phyloP scores from a whole-genome alignment of 2,329 filamentous ascomycete species.

The Sphaerulina vaccinii region DNA sequence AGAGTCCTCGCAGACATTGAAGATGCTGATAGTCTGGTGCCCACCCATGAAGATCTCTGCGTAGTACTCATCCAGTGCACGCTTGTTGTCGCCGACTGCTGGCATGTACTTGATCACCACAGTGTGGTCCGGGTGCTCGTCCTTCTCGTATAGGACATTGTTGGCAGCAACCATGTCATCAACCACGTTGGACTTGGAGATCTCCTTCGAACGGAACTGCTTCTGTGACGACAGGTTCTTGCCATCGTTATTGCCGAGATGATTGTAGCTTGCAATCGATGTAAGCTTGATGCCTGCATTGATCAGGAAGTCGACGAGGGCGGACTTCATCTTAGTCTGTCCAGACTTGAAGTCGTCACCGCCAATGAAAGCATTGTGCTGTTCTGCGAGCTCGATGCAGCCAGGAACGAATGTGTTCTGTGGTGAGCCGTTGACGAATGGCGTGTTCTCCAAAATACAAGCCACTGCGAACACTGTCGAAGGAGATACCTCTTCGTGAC shows the following conservation, averaged over 20 bases:
- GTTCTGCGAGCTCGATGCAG: constrained; percentile 82
- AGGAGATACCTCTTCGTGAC: constrained; percentile 88
- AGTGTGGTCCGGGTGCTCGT: constrained; percentile 95
- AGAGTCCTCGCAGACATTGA: constrained; percentile 99
- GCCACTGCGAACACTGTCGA: constrained; percentile 96
- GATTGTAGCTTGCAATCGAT: constrained; percentile 98
- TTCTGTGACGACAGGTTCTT: constrained; percentile 97
- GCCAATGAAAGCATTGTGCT: constrained; percentile 85
- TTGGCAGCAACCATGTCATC: constrained; percentile 99
- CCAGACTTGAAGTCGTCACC: constrained; percentile 99
- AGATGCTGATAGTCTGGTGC: constrained; percentile 96
- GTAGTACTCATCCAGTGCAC: constrained; percentile 97
- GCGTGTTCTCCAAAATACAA: constrained; percentile 81
- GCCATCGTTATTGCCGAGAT: constrained; percentile 98
- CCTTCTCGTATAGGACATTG: constrained; percentile 80
- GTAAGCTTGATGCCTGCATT: constrained; percentile 98
- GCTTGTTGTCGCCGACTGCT: constrained; percentile 97
- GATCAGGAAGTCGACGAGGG: constrained; percentile 97
- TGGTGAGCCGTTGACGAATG: constrained; percentile 98
- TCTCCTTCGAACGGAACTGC: constrained; percentile 99
- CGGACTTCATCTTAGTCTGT: constrained; percentile 99
- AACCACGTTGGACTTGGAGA: constrained; percentile 98
- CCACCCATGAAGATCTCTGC: constrained; percentile 98
- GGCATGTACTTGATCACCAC: constrained; percentile 99
- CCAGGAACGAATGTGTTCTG: constrained; percentile 99